These are phyloP conservation scores for Salix brachista DNA, from an alignment of 345 rosid genomes.

Conservation along the genomic window DNA sequence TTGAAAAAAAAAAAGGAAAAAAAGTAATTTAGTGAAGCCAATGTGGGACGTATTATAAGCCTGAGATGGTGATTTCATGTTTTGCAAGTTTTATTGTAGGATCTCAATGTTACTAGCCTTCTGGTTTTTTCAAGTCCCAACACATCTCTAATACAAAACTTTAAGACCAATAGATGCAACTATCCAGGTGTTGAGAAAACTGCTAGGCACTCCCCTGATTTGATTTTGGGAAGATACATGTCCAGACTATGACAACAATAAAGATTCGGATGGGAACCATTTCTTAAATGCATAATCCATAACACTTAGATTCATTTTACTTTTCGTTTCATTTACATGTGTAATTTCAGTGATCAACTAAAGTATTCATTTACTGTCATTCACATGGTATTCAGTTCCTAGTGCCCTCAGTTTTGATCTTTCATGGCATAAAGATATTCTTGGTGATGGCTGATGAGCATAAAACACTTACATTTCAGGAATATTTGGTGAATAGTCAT, in stretches of 20 bases:
- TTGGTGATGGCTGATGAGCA: slow-evolving; percentile 10
- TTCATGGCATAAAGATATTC: neutral
- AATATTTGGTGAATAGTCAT: slow-evolving; percentile 29
- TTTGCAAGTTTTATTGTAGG: neutral
- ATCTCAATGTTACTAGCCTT: too few species aligned
- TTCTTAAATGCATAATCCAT: neutral
- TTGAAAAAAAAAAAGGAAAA: neutral
- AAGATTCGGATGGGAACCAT: neutral
- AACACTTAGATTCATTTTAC: neutral
- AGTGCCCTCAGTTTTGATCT: neutral
- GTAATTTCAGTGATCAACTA: neutral
- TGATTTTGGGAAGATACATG: neutral
- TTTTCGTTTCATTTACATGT: neutral
- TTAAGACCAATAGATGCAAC: neutral
- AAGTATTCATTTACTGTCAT: neutral
- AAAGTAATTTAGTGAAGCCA: neutral
- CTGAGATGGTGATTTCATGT: neutral
- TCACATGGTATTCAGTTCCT: neutral
- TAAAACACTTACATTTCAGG: slow-evolving; percentile 32
- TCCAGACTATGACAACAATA: neutral
- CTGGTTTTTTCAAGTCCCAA: neutral
- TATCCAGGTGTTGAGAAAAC: neutral
- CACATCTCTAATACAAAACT: neutral
- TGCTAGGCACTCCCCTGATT: neutral
- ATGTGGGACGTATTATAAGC: neutral